Evolutionary conservation across 352 stramenopile genomes (phyloP), one percentile per base, ranked within the genome.

Genomic region (Phytopythium chamaehyphon): DNA sequence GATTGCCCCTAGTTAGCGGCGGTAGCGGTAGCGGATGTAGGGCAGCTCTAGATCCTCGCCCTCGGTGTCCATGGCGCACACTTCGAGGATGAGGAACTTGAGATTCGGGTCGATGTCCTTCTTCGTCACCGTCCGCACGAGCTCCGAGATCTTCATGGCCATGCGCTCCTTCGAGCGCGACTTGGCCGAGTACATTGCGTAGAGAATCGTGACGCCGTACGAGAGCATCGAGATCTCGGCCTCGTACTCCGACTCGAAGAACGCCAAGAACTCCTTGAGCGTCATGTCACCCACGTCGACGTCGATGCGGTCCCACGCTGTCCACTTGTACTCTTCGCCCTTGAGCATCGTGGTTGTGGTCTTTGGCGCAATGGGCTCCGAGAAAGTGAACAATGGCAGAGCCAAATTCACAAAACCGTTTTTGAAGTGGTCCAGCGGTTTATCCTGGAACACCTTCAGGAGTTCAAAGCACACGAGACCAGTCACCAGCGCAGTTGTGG

Each of bases 381-480:
- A 97, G 54, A 99, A 98, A 16, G 96, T 92, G 59, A 99, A 99
- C 48, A 99, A 87, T 8, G 97, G 97, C 54, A 98, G 85, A 16
- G 97, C 97, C 10, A 99, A 83, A 66, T 99, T 99, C 28, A 97
- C 80, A 64, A 99, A 99, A 5, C 81, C 95, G 71, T 98, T 99
- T 70, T 99, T 99, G 82, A 97, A 98, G 42, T 88, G 81, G 36
- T 99, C 91, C 24, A 99, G 81, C 11, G 84, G 75, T 51, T 93
- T 94, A 57, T 78, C 54, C 51, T 94, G 83, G 63, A 93, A 83
- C n/a, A 89, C 80, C 65, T 99, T 99, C 61, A 98, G 86, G 40
- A 99, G 86, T 63, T 99, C 97, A 54, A 99, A 92, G 68, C 96
- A 99, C 59, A 99, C 95, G 6, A 99, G 80, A 35, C 97, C 98